phyloP scores from a whole-genome alignment of 2,329 filamentous ascomycete genomes.

The Phoma sp. region DNA sequence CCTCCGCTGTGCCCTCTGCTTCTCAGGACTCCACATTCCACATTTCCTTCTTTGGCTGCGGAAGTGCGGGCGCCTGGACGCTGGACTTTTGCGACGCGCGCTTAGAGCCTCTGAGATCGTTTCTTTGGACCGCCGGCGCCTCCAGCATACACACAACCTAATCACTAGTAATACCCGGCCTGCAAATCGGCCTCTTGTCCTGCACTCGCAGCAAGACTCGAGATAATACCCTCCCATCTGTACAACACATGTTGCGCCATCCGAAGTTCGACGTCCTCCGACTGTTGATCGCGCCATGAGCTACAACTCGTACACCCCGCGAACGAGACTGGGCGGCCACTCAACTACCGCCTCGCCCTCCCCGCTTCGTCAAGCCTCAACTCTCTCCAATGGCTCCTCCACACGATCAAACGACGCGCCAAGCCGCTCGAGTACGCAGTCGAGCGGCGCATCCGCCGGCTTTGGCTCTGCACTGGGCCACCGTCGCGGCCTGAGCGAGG shows the following conservation, averaged over 20 bases:
- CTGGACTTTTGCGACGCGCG: constrained; percentile 26
- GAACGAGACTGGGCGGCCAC: constrained; percentile 47
- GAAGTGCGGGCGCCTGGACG: constrained; percentile 29
- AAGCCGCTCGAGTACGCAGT: constrained; percentile 71
- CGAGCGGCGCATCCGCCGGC: constrained; percentile 72
- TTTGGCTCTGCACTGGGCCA: constrained; percentile 61
- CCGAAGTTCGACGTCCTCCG: constrained; percentile 10
- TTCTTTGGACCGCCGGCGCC: constrained; percentile 34
- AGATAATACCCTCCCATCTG: constrained; percentile 18
- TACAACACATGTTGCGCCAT: constrained; percentile 41
- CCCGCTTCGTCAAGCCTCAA: constrained; percentile 68
- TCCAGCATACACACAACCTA: constrained; percentile 21
- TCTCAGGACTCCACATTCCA: constrained; percentile 35
- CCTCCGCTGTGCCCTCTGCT: constrained; percentile 32
- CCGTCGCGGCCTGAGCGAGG: constrained; percentile 78
- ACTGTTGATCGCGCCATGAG: constrained; percentile 39
- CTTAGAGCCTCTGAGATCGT: constrained; percentile 18
- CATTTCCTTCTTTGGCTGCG: constrained; percentile 41
- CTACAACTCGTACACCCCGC: constrained; percentile 43
- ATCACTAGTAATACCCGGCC: constrained; percentile 34
- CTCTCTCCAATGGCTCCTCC: constrained; percentile 73
- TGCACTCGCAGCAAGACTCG: constrained; percentile 20
- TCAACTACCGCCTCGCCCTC: constrained; percentile 50
- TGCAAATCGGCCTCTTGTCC: constrained; percentile 35
- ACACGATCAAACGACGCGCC: constrained; percentile 67